phyloP scores from a whole-genome alignment of 2,329 filamentous ascomycete genomes.

The Trichophyton schoenleinii region DNA sequence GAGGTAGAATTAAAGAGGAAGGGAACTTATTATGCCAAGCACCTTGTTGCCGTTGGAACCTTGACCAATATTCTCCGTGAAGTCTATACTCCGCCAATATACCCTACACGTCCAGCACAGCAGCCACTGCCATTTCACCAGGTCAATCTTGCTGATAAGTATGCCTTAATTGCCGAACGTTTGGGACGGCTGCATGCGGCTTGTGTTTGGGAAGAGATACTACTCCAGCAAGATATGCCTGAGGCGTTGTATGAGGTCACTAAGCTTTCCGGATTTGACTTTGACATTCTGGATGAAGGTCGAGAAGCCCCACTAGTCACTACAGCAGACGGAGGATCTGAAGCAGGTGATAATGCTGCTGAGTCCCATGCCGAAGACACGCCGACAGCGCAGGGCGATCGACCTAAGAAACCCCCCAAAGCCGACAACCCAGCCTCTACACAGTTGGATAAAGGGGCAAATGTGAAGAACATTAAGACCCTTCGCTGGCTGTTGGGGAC shows the following conservation, averaged over 20 bases:
- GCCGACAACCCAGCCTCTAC: not conserved
- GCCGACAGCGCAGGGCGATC: constrained; percentile 12
- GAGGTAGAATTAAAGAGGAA: constrained; percentile 35
- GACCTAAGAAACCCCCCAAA: not conserved
- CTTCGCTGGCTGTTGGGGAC: constrained; percentile 66
- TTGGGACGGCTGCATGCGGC: constrained; percentile 67
- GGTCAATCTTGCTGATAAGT: constrained; percentile 76
- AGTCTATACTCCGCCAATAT: constrained; percentile 54
- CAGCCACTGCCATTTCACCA: constrained; percentile 54
- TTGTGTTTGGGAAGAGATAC: constrained; percentile 73
- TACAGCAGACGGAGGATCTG: constrained; percentile 15
- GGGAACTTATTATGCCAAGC: constrained; percentile 68
- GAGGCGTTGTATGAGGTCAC: constrained; percentile 41
- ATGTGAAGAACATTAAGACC: constrained; percentile 64
- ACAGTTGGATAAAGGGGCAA: constrained; percentile 21
- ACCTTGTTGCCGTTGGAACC: constrained; percentile 62
- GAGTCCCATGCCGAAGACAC: constrained; percentile 18
- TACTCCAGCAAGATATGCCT: constrained; percentile 61
- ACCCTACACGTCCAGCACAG: constrained; percentile 49
- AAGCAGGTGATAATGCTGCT: constrained; percentile 12
- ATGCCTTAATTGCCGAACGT: constrained; percentile 57
- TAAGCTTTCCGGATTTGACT: constrained; percentile 27
- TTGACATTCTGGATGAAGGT: constrained; percentile 32
- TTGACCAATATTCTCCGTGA: constrained; percentile 63
- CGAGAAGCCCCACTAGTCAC: constrained; percentile 14